These are phyloP conservation scores for Serendipita sp. DNA, from an alignment of 768 basidiomycete species.

Conservation along the genomic window DNA sequence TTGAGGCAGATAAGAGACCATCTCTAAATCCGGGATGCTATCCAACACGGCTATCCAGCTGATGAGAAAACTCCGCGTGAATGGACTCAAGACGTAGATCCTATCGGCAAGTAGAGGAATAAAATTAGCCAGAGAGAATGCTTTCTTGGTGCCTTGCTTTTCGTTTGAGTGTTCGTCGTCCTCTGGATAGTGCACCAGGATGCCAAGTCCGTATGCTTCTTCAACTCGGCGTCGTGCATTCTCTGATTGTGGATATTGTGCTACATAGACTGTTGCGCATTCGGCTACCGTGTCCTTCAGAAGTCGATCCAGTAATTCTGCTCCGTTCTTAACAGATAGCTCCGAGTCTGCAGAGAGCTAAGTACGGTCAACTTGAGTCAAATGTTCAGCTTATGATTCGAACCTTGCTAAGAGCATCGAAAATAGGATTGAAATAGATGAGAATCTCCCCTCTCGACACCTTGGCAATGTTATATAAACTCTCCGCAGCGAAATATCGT, in stretches of 20 bases:
- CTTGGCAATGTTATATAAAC: constrained; percentile 94
- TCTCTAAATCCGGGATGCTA: constrained; percentile 89
- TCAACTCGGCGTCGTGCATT: constrained; percentile 35
- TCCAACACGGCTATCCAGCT: constrained; percentile 94
- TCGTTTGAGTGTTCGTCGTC: constrained; percentile 26
- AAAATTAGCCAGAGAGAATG: constrained; percentile 88
- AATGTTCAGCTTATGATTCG: constrained; percentile 15
- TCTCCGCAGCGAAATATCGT: constrained; percentile 95
- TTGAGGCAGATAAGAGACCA: constrained; percentile 87
- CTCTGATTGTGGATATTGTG: constrained; percentile 70
- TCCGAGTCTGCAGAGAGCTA: constrained; percentile 95
- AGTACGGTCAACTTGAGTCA: constrained; percentile 9
- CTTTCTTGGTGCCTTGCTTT: constrained; percentile 38
- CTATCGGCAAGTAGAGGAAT: constrained; percentile 87
- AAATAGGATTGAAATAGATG: constrained; percentile 96
- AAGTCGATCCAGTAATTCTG: constrained; percentile 90
- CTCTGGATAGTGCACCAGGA: constrained; percentile 47
- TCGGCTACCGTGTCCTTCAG: constrained; percentile 97
- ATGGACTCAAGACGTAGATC: constrained; percentile 89
- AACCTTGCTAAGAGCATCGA: constrained; percentile 94
- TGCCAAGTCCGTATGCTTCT: constrained; percentile 32
- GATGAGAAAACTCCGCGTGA: constrained; percentile 90
- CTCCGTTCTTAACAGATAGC: constrained; percentile 92
- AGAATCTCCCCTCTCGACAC: constrained; percentile 95
- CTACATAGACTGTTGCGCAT: constrained; percentile 87